Percentiles rank a stretch among this genome's conserved stretches.
phyloP scores from a whole-genome alignment of 306 rosid species.

The Nissolia schottii region DNA sequence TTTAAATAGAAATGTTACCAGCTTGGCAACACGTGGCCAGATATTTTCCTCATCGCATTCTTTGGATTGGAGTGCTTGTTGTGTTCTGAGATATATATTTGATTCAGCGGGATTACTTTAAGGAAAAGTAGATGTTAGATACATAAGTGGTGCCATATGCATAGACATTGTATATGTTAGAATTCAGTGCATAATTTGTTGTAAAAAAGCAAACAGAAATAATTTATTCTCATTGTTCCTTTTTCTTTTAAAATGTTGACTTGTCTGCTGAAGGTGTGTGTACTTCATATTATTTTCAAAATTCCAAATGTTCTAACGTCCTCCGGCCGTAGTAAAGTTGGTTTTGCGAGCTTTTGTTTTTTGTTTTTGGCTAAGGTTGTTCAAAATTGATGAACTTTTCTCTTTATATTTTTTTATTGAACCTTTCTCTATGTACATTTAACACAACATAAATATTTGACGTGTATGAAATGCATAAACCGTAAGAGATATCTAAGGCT shows the following conservation, averaged over 20 bases:
- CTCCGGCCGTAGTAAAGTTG: not conserved
- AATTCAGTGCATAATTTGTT: not conserved
- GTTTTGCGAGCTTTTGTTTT: not conserved
- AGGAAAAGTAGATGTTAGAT: not conserved
- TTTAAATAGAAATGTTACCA: slow-evolving; percentile 12
- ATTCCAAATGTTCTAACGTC: slow-evolving; percentile 8
- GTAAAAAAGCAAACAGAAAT: slow-evolving; percentile 1
- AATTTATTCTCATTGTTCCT: not conserved
- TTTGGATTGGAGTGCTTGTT: slow-evolving; percentile 26
- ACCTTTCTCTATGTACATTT: not conserved
- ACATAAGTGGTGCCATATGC: slow-evolving; percentile 11
- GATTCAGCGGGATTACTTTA: not conserved
- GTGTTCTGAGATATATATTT: slow-evolving; percentile 22
- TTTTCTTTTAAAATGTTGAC: not conserved
- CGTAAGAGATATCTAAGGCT: not conserved
- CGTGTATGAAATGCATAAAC: not conserved
- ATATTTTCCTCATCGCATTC: slow-evolving; percentile 15
- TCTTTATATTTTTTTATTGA: not conserved
- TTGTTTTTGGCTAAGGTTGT: not conserved
- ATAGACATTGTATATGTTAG: not conserved
- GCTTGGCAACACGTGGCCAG: slow-evolving; percentile 7
- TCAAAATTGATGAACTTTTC: not conserved
- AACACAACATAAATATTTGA: no score
- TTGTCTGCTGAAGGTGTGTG: slow-evolving; percentile 4
- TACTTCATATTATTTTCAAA: not conserved